These are phyloP conservation scores for Kodamaea kaohsiungensis DNA, from an alignment of 805 yeast species.

Conservation along the genomic window DNA sequence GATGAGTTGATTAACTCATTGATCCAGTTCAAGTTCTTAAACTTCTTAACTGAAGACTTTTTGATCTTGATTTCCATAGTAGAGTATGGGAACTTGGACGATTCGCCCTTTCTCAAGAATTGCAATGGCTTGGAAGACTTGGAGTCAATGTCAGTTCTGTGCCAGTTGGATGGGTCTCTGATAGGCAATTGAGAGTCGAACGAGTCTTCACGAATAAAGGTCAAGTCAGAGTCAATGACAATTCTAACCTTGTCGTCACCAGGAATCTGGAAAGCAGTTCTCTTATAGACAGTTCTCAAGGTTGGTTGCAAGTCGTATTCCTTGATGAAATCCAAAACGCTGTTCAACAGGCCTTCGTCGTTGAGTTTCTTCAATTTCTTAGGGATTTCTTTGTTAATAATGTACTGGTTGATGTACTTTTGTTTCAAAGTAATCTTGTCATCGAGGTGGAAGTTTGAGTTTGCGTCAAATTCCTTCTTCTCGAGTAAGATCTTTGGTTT, in stretches of 20 bases:
- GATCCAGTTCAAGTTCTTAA: slow-evolving; percentile 70
- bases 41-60: slow-evolving; percentile 30
- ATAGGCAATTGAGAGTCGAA: slow-evolving; percentile 84
- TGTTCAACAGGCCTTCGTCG: slow-evolving; percentile 36
- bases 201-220: slow-evolving; percentile 87
- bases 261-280: slow-evolving; percentile 97
- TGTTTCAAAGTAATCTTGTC: slow-evolving; percentile 73
- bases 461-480: slow-evolving; percentile 65
- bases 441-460: slow-evolving; percentile 56
- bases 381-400: slow-evolving; percentile 30
- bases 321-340: slow-evolving; percentile 61
- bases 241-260: slow-evolving; percentile 93
- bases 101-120: slow-evolving; percentile 83
- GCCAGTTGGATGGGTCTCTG: slow-evolving; percentile 89
- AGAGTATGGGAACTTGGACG: slow-evolving; percentile 75
- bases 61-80: slow-evolving; percentile 83
- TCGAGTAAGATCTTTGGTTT: slow-evolving; percentile 81
- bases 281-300: slow-evolving; percentile 79
- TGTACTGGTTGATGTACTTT: slow-evolving; percentile 75
- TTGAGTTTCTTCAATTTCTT: slow-evolving; percentile 16
- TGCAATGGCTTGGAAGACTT: slow-evolving; percentile 67
- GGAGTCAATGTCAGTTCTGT: slow-evolving; percentile 86
- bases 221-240: slow-evolving; percentile 84
- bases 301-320: slow-evolving; percentile 78
- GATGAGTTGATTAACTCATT: slow-evolving; percentile 74